These are phyloP conservation scores for Hypseocharis bilobata DNA, from an alignment of 441 rosid species.

Conservation along the genomic window DNA sequence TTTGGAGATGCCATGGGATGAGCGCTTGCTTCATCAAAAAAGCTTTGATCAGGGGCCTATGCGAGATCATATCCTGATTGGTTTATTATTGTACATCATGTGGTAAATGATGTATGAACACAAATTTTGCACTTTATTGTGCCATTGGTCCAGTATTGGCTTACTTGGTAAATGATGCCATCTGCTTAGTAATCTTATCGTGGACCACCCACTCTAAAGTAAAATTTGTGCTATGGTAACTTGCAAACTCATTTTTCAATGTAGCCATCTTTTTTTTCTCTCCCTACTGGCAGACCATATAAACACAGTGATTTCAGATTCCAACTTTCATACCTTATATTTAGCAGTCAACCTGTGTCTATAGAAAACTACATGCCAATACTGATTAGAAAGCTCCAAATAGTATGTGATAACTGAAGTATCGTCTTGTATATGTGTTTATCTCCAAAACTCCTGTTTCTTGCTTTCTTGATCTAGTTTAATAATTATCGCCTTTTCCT, in stretches of 20 bases:
- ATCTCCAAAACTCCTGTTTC: neutral
- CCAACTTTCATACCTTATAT: neutral
- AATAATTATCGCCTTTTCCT: neutral
- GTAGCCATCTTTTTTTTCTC: neutral
- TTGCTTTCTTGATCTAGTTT: neutral
- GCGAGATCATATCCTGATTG: slow-evolving; percentile 23
- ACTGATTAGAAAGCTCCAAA: neutral
- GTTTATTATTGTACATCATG: slow-evolving; percentile 7
- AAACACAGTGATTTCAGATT: neutral
- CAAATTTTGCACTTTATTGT: slow-evolving; percentile 1
- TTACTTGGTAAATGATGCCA: neutral
- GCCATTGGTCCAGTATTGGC: neutral
- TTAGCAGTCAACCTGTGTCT: neutral
- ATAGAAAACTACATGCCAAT: neutral
- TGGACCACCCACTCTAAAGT: neutral
- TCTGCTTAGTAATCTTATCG: neutral
- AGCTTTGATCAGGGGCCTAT: slow-evolving; percentile 25
- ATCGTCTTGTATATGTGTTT: neutral
- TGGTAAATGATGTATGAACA: neutral
- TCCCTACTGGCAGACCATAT: neutral
- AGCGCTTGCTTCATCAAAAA: slow-evolving; percentile 25
- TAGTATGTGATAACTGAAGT: neutral
- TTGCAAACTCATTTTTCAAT: neutral
- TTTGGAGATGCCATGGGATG: slow-evolving; percentile 33
- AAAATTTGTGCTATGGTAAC: neutral